Percentiles rank a stretch among this genome's conserved stretches.
Evolutionary conservation across 805 yeast species (phyloP).

Genomic region (Wickerhamomyces subpelliculosus): DNA sequence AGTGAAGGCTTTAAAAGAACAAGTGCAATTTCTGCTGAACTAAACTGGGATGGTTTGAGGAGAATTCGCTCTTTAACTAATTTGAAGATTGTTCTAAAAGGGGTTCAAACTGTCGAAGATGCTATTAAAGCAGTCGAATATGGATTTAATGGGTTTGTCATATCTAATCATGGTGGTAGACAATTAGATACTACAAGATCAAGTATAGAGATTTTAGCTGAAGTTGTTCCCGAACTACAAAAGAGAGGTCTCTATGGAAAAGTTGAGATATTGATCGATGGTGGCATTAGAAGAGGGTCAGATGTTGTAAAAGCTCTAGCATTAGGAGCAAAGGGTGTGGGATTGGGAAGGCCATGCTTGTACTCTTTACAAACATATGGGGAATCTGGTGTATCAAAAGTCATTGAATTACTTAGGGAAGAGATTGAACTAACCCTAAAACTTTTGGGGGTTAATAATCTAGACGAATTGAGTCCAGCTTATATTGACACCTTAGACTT

Average conservation of each 20-base stretch:
- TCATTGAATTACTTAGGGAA: conserved; percentile 52
- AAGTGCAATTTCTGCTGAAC: conserved; percentile 3
- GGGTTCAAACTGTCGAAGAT: conserved; percentile 63
- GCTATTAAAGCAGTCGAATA: conserved; percentile 49
- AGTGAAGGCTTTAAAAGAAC: not conserved
- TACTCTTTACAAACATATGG: conserved; percentile 81
- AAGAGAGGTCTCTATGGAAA: conserved; percentile 35
- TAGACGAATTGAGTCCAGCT: conserved; percentile 42
- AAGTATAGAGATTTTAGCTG: conserved; percentile 54
- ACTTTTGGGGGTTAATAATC: conserved; percentile 48
- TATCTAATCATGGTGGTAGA: conserved; percentile 74
- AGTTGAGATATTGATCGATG: conserved; percentile 64
- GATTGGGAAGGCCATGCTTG: conserved; percentile 69
- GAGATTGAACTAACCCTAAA: conserved; percentile 64
- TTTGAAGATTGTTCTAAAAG: conserved; percentile 50
- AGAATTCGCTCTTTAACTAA: conserved; percentile 22
- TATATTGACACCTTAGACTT: too few species aligned
- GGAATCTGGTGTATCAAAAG: conserved; percentile 60
- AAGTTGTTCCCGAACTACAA: conserved; percentile 40
- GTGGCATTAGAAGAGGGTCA: conserved; percentile 72
- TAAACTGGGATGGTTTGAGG: conserved; percentile 27
- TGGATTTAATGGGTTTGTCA: conserved; percentile 56
- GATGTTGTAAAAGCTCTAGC: conserved; percentile 73
- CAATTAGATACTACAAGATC: conserved; percentile 59
- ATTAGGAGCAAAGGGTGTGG: conserved; percentile 70